Evolutionary conservation across 331 rosid species (phyloP).

Genomic region (Erythrophleum ivorense): DNA sequence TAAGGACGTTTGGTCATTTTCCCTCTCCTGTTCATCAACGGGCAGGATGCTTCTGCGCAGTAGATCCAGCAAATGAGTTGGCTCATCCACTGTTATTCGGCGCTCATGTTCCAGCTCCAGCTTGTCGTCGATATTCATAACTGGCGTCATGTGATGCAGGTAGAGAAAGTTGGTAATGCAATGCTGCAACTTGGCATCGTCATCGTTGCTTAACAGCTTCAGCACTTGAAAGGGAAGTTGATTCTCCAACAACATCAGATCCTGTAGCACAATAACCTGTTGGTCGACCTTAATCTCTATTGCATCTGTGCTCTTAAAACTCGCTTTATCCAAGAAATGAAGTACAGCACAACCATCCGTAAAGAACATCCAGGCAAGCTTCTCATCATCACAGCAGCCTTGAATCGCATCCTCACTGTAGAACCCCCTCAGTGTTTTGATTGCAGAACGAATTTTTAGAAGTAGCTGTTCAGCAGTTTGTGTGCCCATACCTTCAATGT

Average conservation of each 20-base stretch:
- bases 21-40: too few relatives aligned
- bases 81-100: too few relatives aligned
- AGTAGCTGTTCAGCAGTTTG: background rate
- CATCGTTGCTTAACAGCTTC: background rate
- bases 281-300: background rate
- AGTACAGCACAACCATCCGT: conserved; percentile 43
- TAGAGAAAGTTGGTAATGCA: background rate
- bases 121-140: too few relatives aligned
- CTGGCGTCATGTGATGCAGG: background rate
- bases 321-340: background rate
- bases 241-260: conserved; percentile 56
- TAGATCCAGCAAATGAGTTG: conserved; percentile 20
- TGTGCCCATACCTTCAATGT: background rate
- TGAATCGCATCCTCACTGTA: background rate
- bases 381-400: background rate
- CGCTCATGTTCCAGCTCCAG: too few relatives aligned
- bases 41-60: background rate
- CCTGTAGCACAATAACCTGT: conserved; percentile 1
- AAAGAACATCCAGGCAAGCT: conserved; percentile 25
- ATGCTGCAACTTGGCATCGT: accelerated
- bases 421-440: background rate
- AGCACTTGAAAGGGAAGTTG: conserved; percentile 48
- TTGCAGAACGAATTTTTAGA: background rate
- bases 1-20: too few relatives aligned
- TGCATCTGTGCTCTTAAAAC: too few relatives aligned